Base-by-base conservation (phyloP, 2,329 filamentous ascomycete species). In the Trichoderma atrobrunneum region DNA sequence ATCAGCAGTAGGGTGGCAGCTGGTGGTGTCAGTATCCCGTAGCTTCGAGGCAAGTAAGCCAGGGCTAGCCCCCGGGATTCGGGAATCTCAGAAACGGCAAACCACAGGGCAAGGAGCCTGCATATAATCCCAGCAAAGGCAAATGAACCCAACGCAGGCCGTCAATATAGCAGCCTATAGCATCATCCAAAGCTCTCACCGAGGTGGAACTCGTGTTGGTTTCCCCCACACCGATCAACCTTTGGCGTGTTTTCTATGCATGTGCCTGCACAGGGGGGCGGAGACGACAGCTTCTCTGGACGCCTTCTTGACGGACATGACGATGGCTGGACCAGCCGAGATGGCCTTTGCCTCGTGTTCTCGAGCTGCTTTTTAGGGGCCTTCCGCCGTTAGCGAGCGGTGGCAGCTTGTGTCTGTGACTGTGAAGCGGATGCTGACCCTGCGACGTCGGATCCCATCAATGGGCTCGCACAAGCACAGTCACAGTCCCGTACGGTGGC, bases 211-310 rank as follows among this genome's bases (percentile, higher is more conserved):
- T 56, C 59, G 16, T 14, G 43, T 39, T 28, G 34, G 26, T n/a
- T 36, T 71, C 72, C 68, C 72, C 72, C 72, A 62, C 66, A 72
- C 60, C 34, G 66, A 72, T 70, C 63, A 65, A 26, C 36, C 24
- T 11, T 65, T 71, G 51, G 57, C 28, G 69, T 21, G 69, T 59
- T 18, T 71, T 26, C 51, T 66, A 54, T 72, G 62, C 66, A 72
- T 70, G 71, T 61, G 60, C 51, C 71, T 59, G 57, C 39, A 72
- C 63, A 30, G 70, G 51, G 59, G 62, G 68, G 71, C 66, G 48
- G 48, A 51, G 57, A n/a, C 28, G 28, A 60, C 28, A 26, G 36
- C 56, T 14, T 61, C 66, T 51, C 26, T 36, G 28, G 57, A 54
- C 36, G 56, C 56, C 28, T 32, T 61, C 12, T 36, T 24, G 12